These are phyloP conservation scores for Sindora glabra DNA, from an alignment of 306 rosid species.

Conservation along the genomic window DNA sequence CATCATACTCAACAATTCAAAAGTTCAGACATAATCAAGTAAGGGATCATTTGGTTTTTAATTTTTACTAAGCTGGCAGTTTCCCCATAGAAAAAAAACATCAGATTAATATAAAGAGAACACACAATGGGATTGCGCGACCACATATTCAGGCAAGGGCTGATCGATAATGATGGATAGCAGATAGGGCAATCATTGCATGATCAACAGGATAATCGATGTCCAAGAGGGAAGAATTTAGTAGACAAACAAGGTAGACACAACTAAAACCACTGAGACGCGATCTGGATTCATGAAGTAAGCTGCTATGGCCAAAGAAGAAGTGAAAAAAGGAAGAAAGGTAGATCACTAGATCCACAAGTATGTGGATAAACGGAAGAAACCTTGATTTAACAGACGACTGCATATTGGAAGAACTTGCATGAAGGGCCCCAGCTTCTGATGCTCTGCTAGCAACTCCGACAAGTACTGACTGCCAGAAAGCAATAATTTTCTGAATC, in stretches of 20 bases:
- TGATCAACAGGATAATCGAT: slow-evolving; percentile 18
- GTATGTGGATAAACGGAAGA: neutral
- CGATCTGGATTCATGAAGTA: slow-evolving; percentile 39
- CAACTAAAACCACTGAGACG: slow-evolving; percentile 12
- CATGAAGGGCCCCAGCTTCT: slow-evolving; percentile 88
- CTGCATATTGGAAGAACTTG: slow-evolving; percentile 87
- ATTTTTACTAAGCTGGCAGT: no score
- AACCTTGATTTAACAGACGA: slow-evolving; percentile 91
- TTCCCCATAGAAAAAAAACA: no score
- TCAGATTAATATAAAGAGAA: no score
- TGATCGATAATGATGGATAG: neutral
- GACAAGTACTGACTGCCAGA: slow-evolving; percentile 75
- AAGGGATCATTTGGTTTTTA: no score
- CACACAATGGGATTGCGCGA: neutral
- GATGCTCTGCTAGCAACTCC: slow-evolving; percentile 86
- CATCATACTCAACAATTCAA: neutral
- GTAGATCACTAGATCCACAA: slow-evolving; percentile 50
- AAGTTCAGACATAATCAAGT: no score
- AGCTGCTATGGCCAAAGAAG: neutral
- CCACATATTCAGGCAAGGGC: neutral
- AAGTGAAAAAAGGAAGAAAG: neutral
- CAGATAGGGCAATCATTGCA: slow-evolving; percentile 15
- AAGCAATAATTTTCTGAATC: slow-evolving; percentile 27
- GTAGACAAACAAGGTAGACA: neutral
- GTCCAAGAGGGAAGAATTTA: neutral